These are phyloP conservation scores for Apiotrichum sp. DNA, from an alignment of 1,284 basidiomycete genomes.

Conservation along the genomic window DNA sequence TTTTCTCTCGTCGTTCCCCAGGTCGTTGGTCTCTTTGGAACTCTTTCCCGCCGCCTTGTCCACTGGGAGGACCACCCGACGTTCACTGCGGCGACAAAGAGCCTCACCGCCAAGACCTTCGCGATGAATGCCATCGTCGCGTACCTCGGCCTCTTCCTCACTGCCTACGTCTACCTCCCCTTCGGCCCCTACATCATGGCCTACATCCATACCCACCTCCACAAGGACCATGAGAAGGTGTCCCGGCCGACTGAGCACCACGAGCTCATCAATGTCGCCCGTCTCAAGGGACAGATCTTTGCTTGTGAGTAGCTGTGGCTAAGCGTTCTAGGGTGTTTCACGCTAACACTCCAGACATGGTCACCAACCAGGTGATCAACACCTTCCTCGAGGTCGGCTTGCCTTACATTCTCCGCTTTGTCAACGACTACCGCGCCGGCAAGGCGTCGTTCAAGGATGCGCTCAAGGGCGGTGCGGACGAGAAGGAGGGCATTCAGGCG, in stretches of 20 bases:
- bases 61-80: conserved; percentile 87
- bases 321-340: not conserved
- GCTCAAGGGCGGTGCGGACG: conserved; percentile 9
- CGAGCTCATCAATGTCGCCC: conserved; percentile 50
- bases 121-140: conserved; percentile 63
- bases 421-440: conserved; percentile 54
- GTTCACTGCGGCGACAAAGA: conserved; percentile 66
- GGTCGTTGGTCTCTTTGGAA: conserved; percentile 71
- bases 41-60: conserved; percentile 65
- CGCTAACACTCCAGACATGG: conserved; percentile 54
- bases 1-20: conserved; percentile 78
- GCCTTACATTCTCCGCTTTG: conserved; percentile 67
- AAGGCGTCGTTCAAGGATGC: conserved; percentile 34
- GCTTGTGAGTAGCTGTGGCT: conserved; percentile 50
- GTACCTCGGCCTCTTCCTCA: conserved; percentile 75
- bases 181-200: conserved; percentile 78
- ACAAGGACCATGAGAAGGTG: conserved; percentile 1
- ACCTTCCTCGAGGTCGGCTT: conserved; percentile 77
- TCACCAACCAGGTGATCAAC: conserved; percentile 83
- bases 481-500: conserved; percentile 14
- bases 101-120: conserved; percentile 87
- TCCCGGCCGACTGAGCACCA: not conserved
- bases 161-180: conserved; percentile 85
- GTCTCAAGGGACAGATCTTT: conserved; percentile 88
- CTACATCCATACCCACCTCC: conserved; percentile 49